These are phyloP conservation scores for Tolypocladium sp. DNA, from an alignment of 2,329 filamentous ascomycete genomes.

Conservation along the genomic window DNA sequence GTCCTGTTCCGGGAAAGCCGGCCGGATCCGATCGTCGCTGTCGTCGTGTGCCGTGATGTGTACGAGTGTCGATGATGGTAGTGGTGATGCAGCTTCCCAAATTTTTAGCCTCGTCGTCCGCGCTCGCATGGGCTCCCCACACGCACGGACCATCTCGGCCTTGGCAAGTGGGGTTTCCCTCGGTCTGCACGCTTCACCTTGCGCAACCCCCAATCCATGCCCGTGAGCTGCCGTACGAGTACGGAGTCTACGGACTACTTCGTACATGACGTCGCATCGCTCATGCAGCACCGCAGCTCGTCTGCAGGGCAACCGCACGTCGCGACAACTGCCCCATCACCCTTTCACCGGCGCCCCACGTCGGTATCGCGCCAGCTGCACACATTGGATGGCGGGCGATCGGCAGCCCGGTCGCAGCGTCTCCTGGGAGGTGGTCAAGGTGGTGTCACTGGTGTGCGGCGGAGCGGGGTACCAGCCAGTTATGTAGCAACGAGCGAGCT, in stretches of 20 bases:
- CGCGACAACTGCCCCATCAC: neutral
- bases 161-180: neutral
- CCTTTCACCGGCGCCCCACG: neutral
- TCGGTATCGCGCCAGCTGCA: neutral
- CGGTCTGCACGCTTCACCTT: neutral
- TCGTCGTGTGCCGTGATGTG: too few relatives aligned
- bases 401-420: too few relatives aligned
- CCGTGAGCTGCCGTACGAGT: too few relatives aligned
- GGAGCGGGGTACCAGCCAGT: slow-evolving; percentile 1
- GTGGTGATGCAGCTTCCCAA: too few relatives aligned
- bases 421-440: neutral
- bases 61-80: too few relatives aligned
- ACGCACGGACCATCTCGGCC: neutral
- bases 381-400: neutral
- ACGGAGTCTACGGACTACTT: neutral
- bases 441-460: neutral
- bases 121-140: neutral
- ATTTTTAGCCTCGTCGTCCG: neutral
- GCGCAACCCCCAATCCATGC: neutral
- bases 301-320: neutral
- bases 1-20: too few relatives aligned
- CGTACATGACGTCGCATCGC: neutral
- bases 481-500: neutral
- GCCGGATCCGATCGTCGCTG: too few relatives aligned
- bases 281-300: neutral